A percentile compares a stretch with the other conserved stretches of the same genome.
Evolutionary conservation across 371 early-diverging fungal genomes (phyloP).

Genomic region (Chytridium lagenaria): DNA sequence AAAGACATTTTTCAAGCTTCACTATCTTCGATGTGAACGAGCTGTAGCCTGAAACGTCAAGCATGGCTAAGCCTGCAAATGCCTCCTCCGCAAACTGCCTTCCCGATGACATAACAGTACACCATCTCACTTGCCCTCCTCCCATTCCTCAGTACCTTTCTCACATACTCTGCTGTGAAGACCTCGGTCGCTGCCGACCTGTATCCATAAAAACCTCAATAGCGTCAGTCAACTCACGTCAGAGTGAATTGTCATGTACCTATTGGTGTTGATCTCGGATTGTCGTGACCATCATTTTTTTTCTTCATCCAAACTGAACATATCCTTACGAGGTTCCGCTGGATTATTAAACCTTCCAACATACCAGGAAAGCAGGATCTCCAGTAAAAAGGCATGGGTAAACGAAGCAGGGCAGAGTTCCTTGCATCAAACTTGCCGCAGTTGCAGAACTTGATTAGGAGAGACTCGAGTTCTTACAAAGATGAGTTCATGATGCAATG

Average conservation of each 20-base stretch:
- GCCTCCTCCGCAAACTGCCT: background rate
- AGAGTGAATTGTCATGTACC: background rate
- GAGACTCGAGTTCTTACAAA: slow-evolving; percentile 89
- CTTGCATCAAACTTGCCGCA: slow-evolving; percentile 83
- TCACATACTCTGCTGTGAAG: background rate
- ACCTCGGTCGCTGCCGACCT: background rate
- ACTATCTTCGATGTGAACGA: background rate
- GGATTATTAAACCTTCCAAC: no score
- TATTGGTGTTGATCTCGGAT: background rate
- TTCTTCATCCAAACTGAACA: no score
- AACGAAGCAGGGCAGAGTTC: slow-evolving; percentile 45
- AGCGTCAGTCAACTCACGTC: no score
- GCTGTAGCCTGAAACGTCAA: slow-evolving; percentile 6
- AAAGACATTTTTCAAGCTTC: background rate
- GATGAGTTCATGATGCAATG: slow-evolving; percentile 94
- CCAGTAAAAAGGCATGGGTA: slow-evolving; percentile 38
- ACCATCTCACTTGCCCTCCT: background rate
- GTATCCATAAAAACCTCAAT: background rate
- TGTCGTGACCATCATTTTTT: background rate
- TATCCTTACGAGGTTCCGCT: no score
- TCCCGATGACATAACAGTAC: background rate
- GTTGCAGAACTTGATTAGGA: slow-evolving; percentile 95
- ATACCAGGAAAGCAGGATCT: no score
- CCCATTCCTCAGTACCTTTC: background rate
- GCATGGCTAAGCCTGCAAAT: background rate